Evolutionary conservation across 305 asterid genomes (phyloP).

Genomic region (Lippia alba): DNA sequence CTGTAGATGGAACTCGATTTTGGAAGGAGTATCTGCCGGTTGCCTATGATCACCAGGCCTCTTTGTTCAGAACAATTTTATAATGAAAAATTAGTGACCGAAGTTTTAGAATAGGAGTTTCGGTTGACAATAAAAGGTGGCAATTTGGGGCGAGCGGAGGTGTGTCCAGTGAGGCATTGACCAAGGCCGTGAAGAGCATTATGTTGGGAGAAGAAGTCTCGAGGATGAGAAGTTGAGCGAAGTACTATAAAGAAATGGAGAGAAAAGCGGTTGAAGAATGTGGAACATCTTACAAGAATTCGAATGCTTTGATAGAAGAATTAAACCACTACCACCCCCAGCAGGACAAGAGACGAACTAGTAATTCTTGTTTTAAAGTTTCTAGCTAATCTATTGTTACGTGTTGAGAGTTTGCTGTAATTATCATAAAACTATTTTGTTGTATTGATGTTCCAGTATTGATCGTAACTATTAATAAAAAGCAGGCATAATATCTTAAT

Average conservation of each 20-base stretch:
- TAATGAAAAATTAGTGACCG: constrained; percentile 60
- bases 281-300: constrained; percentile 62
- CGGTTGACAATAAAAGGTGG: constrained; percentile 54
- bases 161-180: constrained; percentile 52
- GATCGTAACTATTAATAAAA: no score
- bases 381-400: not conserved
- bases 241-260: constrained; percentile 47
- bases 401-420: not conserved
- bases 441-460: no score
- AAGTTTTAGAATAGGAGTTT: constrained; percentile 52
- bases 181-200: constrained; percentile 45
- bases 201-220: constrained; percentile 43
- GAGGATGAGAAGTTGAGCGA: constrained; percentile 50
- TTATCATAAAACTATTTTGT: no score
- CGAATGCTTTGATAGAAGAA: constrained; percentile 50
- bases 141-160: constrained; percentile 39
- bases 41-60: constrained; percentile 76
- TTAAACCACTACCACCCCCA: constrained; percentile 30
- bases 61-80: constrained; percentile 56
- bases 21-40: constrained; percentile 55
- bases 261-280: constrained; percentile 58
- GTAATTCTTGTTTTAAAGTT: not conserved
- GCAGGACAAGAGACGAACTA: not conserved
- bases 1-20: constrained; percentile 74
- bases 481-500: no score